Base-by-base conservation (phyloP, 1,139 yeast genomes). In the Eremothecium sinecaudum region DNA sequence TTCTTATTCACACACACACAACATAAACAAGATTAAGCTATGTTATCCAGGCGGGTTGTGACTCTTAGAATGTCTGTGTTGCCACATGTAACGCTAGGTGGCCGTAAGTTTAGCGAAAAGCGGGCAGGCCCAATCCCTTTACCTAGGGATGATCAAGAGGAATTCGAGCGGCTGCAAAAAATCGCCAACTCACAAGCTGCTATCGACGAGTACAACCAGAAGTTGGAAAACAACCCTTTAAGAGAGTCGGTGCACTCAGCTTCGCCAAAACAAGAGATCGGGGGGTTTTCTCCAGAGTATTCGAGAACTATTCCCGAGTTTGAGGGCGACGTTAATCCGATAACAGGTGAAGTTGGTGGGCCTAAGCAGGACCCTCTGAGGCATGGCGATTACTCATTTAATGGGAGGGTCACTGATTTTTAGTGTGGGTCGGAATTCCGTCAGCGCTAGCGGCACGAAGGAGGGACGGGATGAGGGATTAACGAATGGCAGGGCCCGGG, bases 321-420 rank as follows among this genome's bases (percentile, higher is more conserved):
- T 52, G 96, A 87, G 59, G 99, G 99, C 1, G 90, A 87, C 41
- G 75, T 71, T 22, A 90, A 90, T 52, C 99, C 99, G 0, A 69
- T 67, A 39, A 87, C 97, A 1, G 98, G 98, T 2, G 99, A 92
- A 59, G 67, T 79, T 20, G 95, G 95, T 26, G 99, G 98, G 0
- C 99, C 99, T n/a, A 92, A 92, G 52, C 97, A 90, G 58, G 97
- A 92, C 51, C 99, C 99, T 1, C 66, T 84, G 46, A 75, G 77
- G 48, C 94, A 84, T 53, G 90, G 87, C 28, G 99, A 92, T 50
- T 92, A 94, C 74, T 77, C 95, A 3, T 92, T 79, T 56, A 87
- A 90, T 54, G 98, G 98, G 1, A 73, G 97, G 53, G 95, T 84
- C 19, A 87, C 97, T 2, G 99, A 92, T 57, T 92, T 90, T 53